Percentiles rank a stretch among this genome's conserved stretches.
Conservation (phyloP, 352 stramenopile genomes). For the Pythium oligandrum region DNA sequence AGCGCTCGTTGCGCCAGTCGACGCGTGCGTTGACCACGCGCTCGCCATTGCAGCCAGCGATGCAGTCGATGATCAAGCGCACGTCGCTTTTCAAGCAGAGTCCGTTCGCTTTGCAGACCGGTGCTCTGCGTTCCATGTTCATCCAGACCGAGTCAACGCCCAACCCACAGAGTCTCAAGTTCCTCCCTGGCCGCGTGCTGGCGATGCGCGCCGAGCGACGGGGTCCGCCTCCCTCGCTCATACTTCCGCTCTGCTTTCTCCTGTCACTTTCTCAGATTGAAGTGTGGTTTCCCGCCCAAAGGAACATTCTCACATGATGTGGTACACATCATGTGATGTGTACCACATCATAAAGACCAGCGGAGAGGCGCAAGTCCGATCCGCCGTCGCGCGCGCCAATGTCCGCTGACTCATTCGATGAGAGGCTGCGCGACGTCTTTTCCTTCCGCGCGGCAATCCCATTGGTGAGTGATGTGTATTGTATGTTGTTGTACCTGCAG, state of each 20-base stretch:
- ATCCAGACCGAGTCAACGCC: constrained; percentile 98
- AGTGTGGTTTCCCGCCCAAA: background rate
- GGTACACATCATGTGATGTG: too few relatives aligned
- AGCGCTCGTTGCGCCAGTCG: too few relatives aligned
- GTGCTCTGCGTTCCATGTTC: constrained; percentile 90
- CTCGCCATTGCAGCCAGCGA: constrained; percentile 14
- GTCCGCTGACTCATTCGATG: constrained; percentile 11
- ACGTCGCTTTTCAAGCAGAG: background rate
- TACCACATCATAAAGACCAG: too few relatives aligned
- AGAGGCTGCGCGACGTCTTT: constrained; percentile 6
- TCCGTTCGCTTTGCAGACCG: constrained; percentile 14
- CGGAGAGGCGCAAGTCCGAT: constrained; percentile 6
- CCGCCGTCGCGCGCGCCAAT: constrained; percentile 8
- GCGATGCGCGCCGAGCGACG: constrained; percentile 3
- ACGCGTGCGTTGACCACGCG: background rate
- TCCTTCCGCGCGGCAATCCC: constrained; percentile 7
- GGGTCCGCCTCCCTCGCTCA: constrained; percentile 6
- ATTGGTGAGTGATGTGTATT: constrained; percentile 5
- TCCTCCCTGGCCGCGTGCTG: constrained; percentile 83
- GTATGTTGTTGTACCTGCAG: constrained; percentile 6
- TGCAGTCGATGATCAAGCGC: too few relatives aligned
- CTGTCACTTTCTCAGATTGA: constrained; percentile 9
- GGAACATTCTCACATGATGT: too few relatives aligned
- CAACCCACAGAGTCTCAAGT: constrained; percentile 98
- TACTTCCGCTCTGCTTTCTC: constrained; percentile 8